A percentile compares a stretch with the other conserved stretches of the same genome.
Conservation (phyloP, 129 eudicot species). For the Lonicera japonica region DNA sequence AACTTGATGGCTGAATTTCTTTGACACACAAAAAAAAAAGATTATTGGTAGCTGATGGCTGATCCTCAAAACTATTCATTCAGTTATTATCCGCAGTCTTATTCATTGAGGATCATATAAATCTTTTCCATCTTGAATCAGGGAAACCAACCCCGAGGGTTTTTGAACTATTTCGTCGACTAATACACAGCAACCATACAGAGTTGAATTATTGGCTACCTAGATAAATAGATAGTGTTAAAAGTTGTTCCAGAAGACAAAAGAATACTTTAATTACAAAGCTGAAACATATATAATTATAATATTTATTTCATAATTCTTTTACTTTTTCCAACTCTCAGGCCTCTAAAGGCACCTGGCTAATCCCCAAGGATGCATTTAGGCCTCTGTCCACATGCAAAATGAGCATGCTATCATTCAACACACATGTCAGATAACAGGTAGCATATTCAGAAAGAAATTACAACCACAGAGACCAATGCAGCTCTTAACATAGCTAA, state of each 20-base stretch:
- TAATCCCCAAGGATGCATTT: no score
- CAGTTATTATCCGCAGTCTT: slow-evolving; percentile 14
- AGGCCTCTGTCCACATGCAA: no score
- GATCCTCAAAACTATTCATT: slow-evolving; percentile 9
- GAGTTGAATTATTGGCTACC: slow-evolving; percentile 93
- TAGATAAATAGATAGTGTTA: slow-evolving; percentile 17
- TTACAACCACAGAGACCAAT: no score
- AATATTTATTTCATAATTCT: no score
- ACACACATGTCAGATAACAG: no score
- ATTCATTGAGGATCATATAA: slow-evolving; percentile 1
- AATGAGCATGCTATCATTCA: neutral
- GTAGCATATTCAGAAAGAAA: no score
- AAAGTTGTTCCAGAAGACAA: neutral
- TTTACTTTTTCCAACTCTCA: no score
- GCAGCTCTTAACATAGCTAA: no score
- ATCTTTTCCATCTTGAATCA: slow-evolving; percentile 54
- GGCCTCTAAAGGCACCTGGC: no score
- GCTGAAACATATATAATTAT: neutral
- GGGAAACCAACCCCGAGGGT: slow-evolving; percentile 77
- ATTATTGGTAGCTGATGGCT: neutral
- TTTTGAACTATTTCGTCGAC: slow-evolving; percentile 92
- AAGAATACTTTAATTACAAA: neutral
- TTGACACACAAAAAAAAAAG: no score
- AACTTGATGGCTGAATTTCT: neutral
- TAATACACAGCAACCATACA: slow-evolving; percentile 94